These are phyloP conservation scores for Lentinula lateritia DNA, from an alignment of 768 basidiomycete genomes.

Conservation along the genomic window DNA sequence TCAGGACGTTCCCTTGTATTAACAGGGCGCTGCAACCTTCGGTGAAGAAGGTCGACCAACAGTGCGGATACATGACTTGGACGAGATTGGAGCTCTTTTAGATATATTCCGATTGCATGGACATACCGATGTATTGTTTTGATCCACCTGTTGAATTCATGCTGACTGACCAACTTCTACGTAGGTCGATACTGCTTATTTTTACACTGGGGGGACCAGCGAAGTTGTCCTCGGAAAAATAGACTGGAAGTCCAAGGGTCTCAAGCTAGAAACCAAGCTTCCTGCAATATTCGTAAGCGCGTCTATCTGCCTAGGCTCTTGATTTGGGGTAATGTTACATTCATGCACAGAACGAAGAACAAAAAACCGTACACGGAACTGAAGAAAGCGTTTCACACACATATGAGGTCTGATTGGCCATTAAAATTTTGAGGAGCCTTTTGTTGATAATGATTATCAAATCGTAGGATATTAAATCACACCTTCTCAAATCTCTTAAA, in stretches of 20 bases:
- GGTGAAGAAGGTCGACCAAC: constrained; percentile 7
- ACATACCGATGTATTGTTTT: constrained; percentile 30
- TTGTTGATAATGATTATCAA: background rate
- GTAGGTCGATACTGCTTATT: constrained; percentile 11
- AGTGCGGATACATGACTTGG: constrained; percentile 7
- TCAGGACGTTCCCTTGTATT: background rate
- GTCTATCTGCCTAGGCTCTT: background rate
- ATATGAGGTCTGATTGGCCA: background rate
- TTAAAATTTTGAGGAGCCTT: background rate
- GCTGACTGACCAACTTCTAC: background rate
- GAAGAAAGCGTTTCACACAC: background rate
- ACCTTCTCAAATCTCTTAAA: constrained; percentile 30
- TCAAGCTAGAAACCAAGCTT: constrained; percentile 44
- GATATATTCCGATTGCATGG: constrained; percentile 41
- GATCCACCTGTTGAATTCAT: no score
- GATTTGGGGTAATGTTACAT: background rate
- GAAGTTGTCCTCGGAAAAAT: constrained; percentile 33
- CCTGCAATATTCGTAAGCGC: constrained; percentile 25
- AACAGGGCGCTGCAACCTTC: constrained; percentile 12
- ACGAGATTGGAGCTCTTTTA: constrained; percentile 23
- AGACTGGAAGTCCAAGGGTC: constrained; percentile 33
- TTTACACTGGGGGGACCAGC: constrained; percentile 8
- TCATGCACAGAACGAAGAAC: background rate
- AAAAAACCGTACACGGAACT: background rate
- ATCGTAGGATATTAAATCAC: constrained; percentile 1